A percentile compares a stretch with the other conserved stretches of the same genome.
Evolutionary conservation across 2,329 filamentous ascomycete genomes (phyloP).

Genomic region (Cladosporium sp.): DNA sequence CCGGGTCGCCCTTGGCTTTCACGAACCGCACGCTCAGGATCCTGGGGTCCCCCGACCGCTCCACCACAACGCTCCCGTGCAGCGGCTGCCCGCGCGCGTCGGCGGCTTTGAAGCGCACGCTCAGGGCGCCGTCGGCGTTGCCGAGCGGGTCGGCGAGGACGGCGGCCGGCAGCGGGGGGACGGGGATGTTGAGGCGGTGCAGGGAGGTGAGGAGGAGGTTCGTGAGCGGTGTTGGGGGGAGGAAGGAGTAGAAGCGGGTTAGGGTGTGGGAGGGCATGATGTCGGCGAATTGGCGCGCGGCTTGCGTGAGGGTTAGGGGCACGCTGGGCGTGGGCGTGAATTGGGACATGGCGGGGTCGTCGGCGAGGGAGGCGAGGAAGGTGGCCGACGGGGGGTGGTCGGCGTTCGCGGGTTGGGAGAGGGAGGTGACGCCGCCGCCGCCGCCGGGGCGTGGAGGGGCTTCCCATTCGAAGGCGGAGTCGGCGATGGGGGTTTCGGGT

Average conservation of each 20-base stretch:
- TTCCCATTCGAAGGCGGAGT: slow-evolving; percentile 79
- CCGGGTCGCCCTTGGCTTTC: slow-evolving; percentile 89
- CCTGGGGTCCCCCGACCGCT: slow-evolving; percentile 50
- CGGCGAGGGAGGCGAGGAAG: slow-evolving; percentile 60
- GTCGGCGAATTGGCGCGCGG: slow-evolving; percentile 79
- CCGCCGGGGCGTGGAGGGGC: slow-evolving; percentile 55
- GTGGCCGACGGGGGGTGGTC: slow-evolving; percentile 17
- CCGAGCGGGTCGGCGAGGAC: slow-evolving; percentile 3
- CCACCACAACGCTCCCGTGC: slow-evolving; percentile 68
- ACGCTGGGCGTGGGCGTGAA: slow-evolving; percentile 75
- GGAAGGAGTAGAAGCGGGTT: slow-evolving; percentile 84
- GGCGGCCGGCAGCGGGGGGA: slow-evolving; percentile 36
- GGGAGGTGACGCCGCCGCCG: slow-evolving; percentile 18
- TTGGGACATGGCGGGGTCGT: slow-evolving; percentile 78
- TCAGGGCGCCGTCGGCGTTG: slow-evolving; percentile 38
- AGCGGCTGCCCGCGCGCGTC: slow-evolving; percentile 67
- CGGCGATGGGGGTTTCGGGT: slow-evolving; percentile 68
- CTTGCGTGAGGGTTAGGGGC: slow-evolving; percentile 79
- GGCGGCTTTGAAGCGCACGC: slow-evolving; percentile 55
- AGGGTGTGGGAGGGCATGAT: slow-evolving; percentile 83
- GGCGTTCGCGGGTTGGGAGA: slow-evolving; percentile 22
- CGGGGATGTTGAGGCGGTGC: slow-evolving; percentile 76
- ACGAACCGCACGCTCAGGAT: slow-evolving; percentile 75
- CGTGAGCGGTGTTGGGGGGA: slow-evolving; percentile 67
- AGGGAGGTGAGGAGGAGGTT: slow-evolving; percentile 75